phyloP scores from a whole-genome alignment of 306 rosid genomes.

The Pterocarpus macrocarpus region DNA sequence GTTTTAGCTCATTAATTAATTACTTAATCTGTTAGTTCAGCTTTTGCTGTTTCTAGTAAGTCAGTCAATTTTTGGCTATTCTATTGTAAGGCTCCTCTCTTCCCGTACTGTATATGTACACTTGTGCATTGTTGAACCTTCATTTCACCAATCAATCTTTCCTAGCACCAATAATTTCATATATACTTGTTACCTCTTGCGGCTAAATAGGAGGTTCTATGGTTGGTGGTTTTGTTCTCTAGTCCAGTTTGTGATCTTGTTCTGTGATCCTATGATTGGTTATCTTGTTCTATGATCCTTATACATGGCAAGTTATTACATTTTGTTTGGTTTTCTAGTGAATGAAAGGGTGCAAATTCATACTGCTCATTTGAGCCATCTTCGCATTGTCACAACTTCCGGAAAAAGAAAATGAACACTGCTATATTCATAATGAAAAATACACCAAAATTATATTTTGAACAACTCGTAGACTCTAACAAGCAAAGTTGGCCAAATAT shows the following conservation, averaged over 20 bases:
- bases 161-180: neutral
- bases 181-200: neutral
- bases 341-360: neutral
- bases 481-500: constrained; percentile 14
- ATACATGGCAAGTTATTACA: constrained; percentile 3
- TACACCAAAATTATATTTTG: neutral
- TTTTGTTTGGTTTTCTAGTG: neutral
- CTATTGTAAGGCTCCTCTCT: too few relatives aligned
- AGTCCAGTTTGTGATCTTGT: neutral
- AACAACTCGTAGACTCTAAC: neutral
- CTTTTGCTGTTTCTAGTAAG: too few relatives aligned
- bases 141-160: neutral
- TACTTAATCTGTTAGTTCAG: neutral
- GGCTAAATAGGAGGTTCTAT: neutral
- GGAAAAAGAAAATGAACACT: too few relatives aligned
- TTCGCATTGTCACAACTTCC: too few relatives aligned
- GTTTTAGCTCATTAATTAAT: neutral
- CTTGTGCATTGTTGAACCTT: neutral
- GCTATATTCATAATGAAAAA: too few relatives aligned
- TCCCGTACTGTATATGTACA: neutral
- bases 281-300: neutral
- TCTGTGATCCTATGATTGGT: constrained; percentile 9
- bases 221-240: neutral
- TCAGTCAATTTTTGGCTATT: neutral
- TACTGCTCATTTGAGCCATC: too few relatives aligned